Base-by-base conservation (phyloP, 495 filamentous ascomycete genomes). In the Xylaria castorea region DNA sequence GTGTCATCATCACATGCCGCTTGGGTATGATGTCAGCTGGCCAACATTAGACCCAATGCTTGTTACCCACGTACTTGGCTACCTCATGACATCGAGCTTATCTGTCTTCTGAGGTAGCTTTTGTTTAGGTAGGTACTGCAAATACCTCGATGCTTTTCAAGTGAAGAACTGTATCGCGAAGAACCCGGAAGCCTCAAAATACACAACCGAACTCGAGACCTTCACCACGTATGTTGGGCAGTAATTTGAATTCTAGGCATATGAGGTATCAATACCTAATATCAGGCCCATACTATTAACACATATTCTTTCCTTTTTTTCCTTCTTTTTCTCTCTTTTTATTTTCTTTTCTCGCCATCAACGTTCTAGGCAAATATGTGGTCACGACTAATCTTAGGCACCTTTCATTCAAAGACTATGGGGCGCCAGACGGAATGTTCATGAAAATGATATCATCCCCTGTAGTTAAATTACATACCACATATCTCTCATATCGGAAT, bases 11-110 rank as follows among this genome's bases (percentile, higher is more conserved):
- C 75, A 78, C 75, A 77, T 78, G 77, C 73, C 71, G 67, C 76
- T 74, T 75, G 68, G 66, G 48, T 61, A 78, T 78, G 77, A 78
- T 78, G 77, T 78, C 77, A 78, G 75, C 73, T 77, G 73, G 46
- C 50, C 34, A 40, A 40, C 38, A 40, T 40, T 12, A 11, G 32
- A 20, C 51, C 66, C 66, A 68, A 66, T 66, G 64, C 9, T 51
- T 36, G 20, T 6, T 22, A 36, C 46, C 44, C 46, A 66, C 64
- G 64, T 50, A 55, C 51, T 25, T 55, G n/a, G 22, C 51, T 30
- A 30, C 42, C 44, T 22, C 62, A 48, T 66, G 42, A 66, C 46
- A 38, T 61, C 7, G 5, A 61, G 25, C 25, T 16, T 11, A 18
- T 30, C 30, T 30, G 51, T 55, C 8, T 16, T 55, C 25, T 25